Percentiles rank a stretch among this genome's conserved stretches.
phyloP scores from a whole-genome alignment of 345 rosid species.

The Eucalyptus curtisii region DNA sequence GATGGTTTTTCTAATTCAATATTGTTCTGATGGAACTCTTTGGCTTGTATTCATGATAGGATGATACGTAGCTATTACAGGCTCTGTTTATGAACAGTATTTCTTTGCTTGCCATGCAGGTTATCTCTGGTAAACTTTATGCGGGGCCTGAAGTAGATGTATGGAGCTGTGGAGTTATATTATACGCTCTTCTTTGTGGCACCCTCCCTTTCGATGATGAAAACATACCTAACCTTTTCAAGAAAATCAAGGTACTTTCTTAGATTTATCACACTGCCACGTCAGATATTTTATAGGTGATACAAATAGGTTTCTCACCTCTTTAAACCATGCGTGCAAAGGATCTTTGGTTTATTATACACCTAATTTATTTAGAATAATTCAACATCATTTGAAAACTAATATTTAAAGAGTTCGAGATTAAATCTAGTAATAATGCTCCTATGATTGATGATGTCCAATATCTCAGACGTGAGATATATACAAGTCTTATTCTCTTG shows the following conservation, averaged over 20 bases:
- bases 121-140: constrained; percentile 89
- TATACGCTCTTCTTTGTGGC: constrained; percentile 97
- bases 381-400: background rate
- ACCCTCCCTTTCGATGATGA: constrained; percentile 98
- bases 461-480: background rate
- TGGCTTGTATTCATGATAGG: background rate
- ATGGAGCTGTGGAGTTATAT: constrained; percentile 99
- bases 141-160: constrained; percentile 99
- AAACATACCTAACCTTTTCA: constrained; percentile 90
- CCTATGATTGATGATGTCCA: background rate
- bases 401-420: background rate
- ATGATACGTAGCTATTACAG: background rate
- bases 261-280: background rate
- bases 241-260: constrained; percentile 73
- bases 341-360: background rate
- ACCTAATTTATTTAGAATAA: background rate
- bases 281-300: background rate
- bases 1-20: background rate
- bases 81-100: background rate
- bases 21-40: background rate
- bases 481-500: background rate
- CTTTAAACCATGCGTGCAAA: background rate
- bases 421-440: background rate
- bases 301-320: background rate
- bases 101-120: constrained; percentile 23